Conservation (phyloP, 2,329 filamentous ascomycete genomes). For the Phoma sp. region DNA sequence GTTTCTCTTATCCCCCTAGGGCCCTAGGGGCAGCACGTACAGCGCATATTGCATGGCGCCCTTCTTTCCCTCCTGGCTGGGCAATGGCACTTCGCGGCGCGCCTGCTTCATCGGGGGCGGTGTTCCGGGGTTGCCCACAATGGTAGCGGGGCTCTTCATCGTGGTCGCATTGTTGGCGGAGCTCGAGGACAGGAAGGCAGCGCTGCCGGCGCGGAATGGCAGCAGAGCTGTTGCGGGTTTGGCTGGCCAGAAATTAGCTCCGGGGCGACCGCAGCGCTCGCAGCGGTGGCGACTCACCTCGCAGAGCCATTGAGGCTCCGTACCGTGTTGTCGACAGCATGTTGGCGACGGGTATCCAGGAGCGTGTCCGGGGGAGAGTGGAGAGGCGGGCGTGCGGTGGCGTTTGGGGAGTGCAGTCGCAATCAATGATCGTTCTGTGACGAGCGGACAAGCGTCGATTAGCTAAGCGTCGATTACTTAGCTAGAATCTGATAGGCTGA, state of each 20-base stretch:
- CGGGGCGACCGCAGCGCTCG: conserved; percentile 23
- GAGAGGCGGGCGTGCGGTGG: conserved; percentile 47
- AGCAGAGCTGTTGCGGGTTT: conserved; percentile 70
- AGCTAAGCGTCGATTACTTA: conserved; percentile 38
- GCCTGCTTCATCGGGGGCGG: conserved; percentile 63
- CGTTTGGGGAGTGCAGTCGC: conserved; percentile 34
- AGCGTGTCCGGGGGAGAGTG: conserved; percentile 46
- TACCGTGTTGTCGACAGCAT: conserved; percentile 62
- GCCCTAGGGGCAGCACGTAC: conserved; percentile 61
- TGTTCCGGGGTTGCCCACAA: conserved; percentile 62
- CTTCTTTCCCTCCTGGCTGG: conserved; percentile 82
- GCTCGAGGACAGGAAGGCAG: conserved; percentile 71
- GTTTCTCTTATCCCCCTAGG: background rate
- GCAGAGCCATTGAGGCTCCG: conserved; percentile 62
- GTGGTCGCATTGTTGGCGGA: conserved; percentile 69
- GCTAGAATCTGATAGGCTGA: conserved; percentile 42
- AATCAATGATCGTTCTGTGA: conserved; percentile 36
- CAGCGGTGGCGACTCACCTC: conserved; percentile 54
- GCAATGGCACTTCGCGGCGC: conserved; percentile 73
- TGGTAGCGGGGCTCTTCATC: conserved; percentile 61
- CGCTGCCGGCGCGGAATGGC: conserved; percentile 67
- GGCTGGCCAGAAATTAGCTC: conserved; percentile 57
- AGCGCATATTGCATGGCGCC: conserved; percentile 84
- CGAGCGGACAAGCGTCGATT: conserved; percentile 28
- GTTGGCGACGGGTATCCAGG: conserved; percentile 43